Evolutionary conservation across 169 alveolate species (phyloP).

Genomic region (Plasmodium adleri): DNA sequence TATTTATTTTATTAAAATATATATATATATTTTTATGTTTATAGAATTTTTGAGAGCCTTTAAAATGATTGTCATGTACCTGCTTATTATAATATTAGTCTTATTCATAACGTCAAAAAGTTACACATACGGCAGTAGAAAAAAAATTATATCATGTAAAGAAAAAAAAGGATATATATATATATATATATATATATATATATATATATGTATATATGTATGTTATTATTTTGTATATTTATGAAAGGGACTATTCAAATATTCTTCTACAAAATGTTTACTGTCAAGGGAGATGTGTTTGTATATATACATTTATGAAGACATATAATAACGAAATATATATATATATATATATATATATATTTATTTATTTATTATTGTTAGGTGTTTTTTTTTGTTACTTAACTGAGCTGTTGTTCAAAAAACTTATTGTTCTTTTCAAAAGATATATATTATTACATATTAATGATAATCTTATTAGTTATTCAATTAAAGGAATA

Average conservation of each 20-base stretch:
- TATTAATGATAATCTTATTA: conserved; percentile 26
- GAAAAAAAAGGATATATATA: neutral
- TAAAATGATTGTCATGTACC: conserved; percentile 30
- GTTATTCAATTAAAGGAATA: conserved; percentile 47
- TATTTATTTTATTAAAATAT: too few relatives aligned
- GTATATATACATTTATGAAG: conserved; percentile 1
- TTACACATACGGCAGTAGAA: conserved; percentile 50
- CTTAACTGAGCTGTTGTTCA: conserved; percentile 36
- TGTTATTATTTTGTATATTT: neutral
- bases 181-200: conserved; percentile 6
- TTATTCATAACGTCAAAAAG: conserved; percentile 57
- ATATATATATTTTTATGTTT: neutral
- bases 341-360: neutral
- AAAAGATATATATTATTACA: conserved; percentile 7
- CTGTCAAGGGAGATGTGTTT: neutral
- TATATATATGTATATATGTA: conserved; percentile 4
- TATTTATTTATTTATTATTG: neutral
- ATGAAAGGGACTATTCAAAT: too few relatives aligned
- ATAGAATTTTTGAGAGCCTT: conserved; percentile 70
- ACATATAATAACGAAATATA: neutral
- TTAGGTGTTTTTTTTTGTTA: conserved; percentile 54
- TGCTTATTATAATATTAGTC: conserved; percentile 25
- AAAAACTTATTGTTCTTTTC: conserved; percentile 35
- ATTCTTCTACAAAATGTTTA: too few relatives aligned
- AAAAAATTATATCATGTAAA: conserved; percentile 63